Percentiles rank a stretch among this genome's conserved stretches.
Conservation (phyloP, 208 protist species). For the Trypanosoma lewisi region DNA sequence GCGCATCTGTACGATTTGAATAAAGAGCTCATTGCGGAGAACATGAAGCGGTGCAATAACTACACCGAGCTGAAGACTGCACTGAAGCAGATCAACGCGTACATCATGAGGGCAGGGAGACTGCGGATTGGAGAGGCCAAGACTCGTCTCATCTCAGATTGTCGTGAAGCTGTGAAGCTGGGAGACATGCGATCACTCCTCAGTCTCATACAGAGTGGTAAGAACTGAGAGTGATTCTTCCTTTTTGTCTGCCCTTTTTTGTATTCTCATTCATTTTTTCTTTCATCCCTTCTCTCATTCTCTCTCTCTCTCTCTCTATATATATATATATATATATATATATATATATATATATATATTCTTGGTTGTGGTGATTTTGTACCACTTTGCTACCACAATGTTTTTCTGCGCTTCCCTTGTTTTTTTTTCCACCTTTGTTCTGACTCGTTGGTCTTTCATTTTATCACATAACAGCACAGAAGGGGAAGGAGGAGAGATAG, state of each 20-base stretch:
- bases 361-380: neutral
- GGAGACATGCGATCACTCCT: conserved; percentile 73
- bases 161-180: conserved; percentile 83
- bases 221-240: neutral
- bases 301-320: neutral
- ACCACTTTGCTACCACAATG: neutral
- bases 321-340: conserved; percentile 6
- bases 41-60: conserved; percentile 92
- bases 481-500: neutral
- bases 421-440: neutral
- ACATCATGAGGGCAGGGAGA: conserved; percentile 89
- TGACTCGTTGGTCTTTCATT: neutral
- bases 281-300: neutral
- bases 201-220: conserved; percentile 80
- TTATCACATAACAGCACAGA: neutral
- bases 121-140: conserved; percentile 81
- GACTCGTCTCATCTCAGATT: conserved; percentile 61
- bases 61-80: conserved; percentile 83
- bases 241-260: neutral
- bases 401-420: neutral
- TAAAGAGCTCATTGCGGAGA: conserved; percentile 89
- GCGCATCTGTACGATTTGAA: conserved; percentile 83
- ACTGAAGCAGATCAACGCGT: conserved; percentile 90
- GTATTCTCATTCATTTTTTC: too few species aligned
- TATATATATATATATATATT: conserved; percentile 3